phyloP scores from a whole-genome alignment of 2,329 filamentous ascomycete species.

The Epichloe sibirici region DNA sequence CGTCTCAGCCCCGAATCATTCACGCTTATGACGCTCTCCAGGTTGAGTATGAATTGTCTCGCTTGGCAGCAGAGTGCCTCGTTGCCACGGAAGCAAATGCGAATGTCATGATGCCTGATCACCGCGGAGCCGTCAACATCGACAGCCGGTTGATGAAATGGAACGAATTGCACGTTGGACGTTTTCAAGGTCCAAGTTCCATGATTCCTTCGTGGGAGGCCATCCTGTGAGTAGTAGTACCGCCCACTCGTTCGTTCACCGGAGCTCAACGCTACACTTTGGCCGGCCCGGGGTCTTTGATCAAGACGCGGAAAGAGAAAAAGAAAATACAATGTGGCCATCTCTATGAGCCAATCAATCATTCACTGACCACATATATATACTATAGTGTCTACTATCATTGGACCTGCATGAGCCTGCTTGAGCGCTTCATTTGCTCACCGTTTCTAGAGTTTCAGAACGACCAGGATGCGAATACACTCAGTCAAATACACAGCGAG shows the following conservation, averaged over 20 bases:
- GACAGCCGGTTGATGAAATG: not conserved
- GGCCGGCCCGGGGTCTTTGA: too few species aligned
- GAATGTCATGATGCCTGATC: conserved; percentile 1
- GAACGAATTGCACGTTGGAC: not conserved
- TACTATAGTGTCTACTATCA: conserved; percentile 5
- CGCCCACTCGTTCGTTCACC: too few species aligned
- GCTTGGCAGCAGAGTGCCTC: conserved; percentile 2
- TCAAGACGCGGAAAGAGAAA: too few species aligned
- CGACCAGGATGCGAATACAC: not conserved
- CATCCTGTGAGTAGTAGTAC: conserved; percentile 4
- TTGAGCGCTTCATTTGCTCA: conserved; percentile 1
- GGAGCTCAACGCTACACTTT: too few species aligned
- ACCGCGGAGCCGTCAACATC: conserved; percentile 1
- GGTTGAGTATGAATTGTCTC: conserved; percentile 4
- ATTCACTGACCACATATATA: not conserved
- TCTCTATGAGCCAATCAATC: not conserved
- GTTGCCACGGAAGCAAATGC: not conserved
- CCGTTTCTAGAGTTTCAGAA: conserved; percentile 2
- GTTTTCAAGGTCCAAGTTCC: not conserved
- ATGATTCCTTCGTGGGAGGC: conserved; percentile 4
- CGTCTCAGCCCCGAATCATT: not conserved
- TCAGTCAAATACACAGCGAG: conserved; percentile 7
- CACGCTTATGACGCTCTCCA: not conserved
- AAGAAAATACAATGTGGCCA: too few species aligned
- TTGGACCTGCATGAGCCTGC: conserved; percentile 5